phyloP scores from a whole-genome alignment of 116 monocot species.

The Zostera marina region DNA sequence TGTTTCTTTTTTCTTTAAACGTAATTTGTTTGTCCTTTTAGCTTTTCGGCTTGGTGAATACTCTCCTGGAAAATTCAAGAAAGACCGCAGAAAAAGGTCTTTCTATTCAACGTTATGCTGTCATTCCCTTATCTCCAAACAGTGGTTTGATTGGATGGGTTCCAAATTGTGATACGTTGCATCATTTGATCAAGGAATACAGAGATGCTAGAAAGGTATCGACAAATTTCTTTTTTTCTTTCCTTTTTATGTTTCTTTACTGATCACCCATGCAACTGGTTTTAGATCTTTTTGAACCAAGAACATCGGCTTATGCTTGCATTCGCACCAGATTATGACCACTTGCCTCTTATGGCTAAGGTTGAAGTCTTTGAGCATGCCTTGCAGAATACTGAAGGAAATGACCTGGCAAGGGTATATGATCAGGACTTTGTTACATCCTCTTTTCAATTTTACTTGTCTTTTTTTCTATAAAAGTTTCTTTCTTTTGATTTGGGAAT shows the following conservation, averaged over 20 bases:
- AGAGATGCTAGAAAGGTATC: slow-evolving; percentile 89
- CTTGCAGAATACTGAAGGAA: slow-evolving; percentile 83
- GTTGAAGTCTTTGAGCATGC: slow-evolving; percentile 98
- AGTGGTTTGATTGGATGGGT: slow-evolving; percentile 99
- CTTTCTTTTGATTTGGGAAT: neutral
- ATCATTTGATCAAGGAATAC: slow-evolving; percentile 86
- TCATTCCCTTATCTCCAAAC: slow-evolving; percentile 94
- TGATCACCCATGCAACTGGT: slow-evolving; percentile 8
- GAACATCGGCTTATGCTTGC: slow-evolving; percentile 88
- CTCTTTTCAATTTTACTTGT: neutral
- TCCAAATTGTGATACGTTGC: slow-evolving; percentile 92
- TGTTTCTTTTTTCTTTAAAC: neutral
- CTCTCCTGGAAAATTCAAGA: slow-evolving; percentile 89
- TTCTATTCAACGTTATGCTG: slow-evolving; percentile 90
- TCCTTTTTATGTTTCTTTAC: neutral
- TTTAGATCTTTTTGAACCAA: slow-evolving; percentile 85
- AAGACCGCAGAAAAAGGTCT: slow-evolving; percentile 93
- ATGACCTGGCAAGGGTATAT: slow-evolving; percentile 88
- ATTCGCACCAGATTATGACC: slow-evolving; percentile 96
- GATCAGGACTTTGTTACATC: too few relatives aligned
- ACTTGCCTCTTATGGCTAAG: slow-evolving; percentile 79
- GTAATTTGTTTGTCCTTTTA: slow-evolving; percentile 13
- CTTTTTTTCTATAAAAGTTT: neutral
- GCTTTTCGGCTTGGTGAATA: slow-evolving; percentile 97
- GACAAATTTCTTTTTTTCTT: neutral